Base-by-base conservation (phyloP, 805 yeast genomes). In the Candida tibetensis region DNA sequence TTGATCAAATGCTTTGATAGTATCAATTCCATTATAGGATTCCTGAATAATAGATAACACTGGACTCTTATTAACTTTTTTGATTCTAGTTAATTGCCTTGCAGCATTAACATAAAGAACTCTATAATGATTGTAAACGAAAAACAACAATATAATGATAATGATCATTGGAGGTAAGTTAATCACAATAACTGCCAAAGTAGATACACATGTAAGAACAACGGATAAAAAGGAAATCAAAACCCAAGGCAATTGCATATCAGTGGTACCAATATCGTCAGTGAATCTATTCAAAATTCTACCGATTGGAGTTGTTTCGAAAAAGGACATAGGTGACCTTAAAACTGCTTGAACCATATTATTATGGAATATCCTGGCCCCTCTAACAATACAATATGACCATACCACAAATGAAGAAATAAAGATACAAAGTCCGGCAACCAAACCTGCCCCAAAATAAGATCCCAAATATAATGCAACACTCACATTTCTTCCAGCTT, bases 41-140 rank as follows among this genome's bases (percentile, higher is more conserved):
- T 89, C 96, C 54, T 85, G 90, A 45, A 89, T 72, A 48, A 84
- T 88, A 0, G 95, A 84, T 65, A 76, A 84, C 13, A 87, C 79
- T 2, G 96, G 96, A 40, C 86, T 77, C 51, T 77, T 73, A 4
- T 91, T 73, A 16, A 79, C 71, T 37, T 85, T 79, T 32, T 76
- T 78, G 36, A 87, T 66, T 51, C 96, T 74, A 55, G 85, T 85
- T 50, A 88, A 66, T 55, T 88, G 95, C 51, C 96, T 74, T 6
- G 89, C 76, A 1, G 87, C 73, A 3, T 79, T 69, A 44, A 82
- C 73, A 57, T 84, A 89, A 58, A 72, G 82, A 34, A 67, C 65
- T 41, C 87, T 95, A 55, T 82, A 85, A 57, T 82, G 81, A 32
- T 75, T 57, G 60, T 87, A 88, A 34, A 86, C 56, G 22, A 74